Conservation (phyloP, 2,329 filamentous ascomycete species). For the Sclerotinia spermophila region DNA sequence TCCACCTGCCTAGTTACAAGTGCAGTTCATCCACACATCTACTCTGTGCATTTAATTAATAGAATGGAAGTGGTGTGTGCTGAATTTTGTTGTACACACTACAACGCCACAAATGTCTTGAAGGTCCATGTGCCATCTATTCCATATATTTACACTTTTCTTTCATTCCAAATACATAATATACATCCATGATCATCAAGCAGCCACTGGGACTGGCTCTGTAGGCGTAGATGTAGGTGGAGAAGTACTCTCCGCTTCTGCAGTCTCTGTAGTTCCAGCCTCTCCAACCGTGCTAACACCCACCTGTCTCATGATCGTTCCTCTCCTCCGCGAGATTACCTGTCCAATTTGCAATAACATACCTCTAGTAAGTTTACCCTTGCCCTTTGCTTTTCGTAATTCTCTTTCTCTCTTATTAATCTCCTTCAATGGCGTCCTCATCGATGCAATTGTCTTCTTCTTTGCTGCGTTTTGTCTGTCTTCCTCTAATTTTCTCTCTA, state of each 20-base stretch:
- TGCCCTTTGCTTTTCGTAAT: constrained; percentile 34
- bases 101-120: constrained; percentile 29
- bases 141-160: constrained; percentile 19
- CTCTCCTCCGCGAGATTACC: constrained; percentile 34
- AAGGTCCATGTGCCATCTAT: constrained; percentile 1
- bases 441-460: constrained; percentile 29
- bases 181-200: constrained; percentile 30
- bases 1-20: background rate
- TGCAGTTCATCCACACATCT: background rate
- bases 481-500: constrained; percentile 60
- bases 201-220: constrained; percentile 16
- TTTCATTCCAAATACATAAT: constrained; percentile 29
- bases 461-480: constrained; percentile 44
- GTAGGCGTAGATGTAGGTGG: background rate
- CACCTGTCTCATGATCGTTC: constrained; percentile 23
- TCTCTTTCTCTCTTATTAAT: constrained; percentile 32
- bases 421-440: constrained; percentile 37
- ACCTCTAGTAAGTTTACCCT: constrained; percentile 31
- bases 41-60: background rate
- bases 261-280: background rate
- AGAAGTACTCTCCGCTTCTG: background rate
- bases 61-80: constrained; percentile 20
- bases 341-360: constrained; percentile 37
- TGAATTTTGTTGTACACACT: constrained; percentile 19
- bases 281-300: constrained; percentile 20